Evolutionary conservation across 2,329 filamentous ascomycete genomes (phyloP).

Genomic region (Atkinsonella texensis): DNA sequence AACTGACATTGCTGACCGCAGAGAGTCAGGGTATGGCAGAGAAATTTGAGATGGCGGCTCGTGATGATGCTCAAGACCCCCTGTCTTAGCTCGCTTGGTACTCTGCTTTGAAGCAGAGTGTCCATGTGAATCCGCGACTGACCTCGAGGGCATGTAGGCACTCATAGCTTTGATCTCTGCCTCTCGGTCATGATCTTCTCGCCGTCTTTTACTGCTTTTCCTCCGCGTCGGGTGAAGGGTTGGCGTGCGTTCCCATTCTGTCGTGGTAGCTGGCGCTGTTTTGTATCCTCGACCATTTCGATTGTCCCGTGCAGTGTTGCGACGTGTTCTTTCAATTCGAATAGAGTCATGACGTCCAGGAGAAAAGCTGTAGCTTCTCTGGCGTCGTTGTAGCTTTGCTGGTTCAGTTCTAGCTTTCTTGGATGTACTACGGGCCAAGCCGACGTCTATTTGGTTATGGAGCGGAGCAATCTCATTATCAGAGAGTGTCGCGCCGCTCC

Average conservation of each 20-base stretch:
- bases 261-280: conserved; percentile 1
- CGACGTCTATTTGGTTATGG: conserved; percentile 24
- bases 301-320: neutral
- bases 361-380: conserved; percentile 49
- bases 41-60: conserved; percentile 61
- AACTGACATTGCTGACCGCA: conserved; percentile 65
- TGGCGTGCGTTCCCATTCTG: conserved; percentile 22
- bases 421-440: conserved; percentile 13
- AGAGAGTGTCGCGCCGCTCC: conserved; percentile 40
- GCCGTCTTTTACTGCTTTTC: conserved; percentile 66
- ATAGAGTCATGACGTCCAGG: conserved; percentile 45
- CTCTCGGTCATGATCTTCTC: conserved; percentile 65
- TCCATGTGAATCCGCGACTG: conserved; percentile 46
- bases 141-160: conserved; percentile 52
- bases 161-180: conserved; percentile 83
- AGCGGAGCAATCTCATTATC: conserved; percentile 34
- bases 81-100: conserved; percentile 52
- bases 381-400: conserved; percentile 35
- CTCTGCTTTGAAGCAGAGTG: conserved; percentile 51
- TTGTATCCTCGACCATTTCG: conserved; percentile 8
- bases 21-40: conserved; percentile 59
- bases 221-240: conserved; percentile 51
- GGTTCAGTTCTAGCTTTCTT: conserved; percentile 32
- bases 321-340: conserved; percentile 21
- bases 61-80: conserved; percentile 39